Percentiles rank a stretch among this genome's conserved stretches.
These are phyloP conservation scores for Smittium culicis DNA, from an alignment of 371 early-diverging fungal species.

Conservation along the genomic window DNA sequence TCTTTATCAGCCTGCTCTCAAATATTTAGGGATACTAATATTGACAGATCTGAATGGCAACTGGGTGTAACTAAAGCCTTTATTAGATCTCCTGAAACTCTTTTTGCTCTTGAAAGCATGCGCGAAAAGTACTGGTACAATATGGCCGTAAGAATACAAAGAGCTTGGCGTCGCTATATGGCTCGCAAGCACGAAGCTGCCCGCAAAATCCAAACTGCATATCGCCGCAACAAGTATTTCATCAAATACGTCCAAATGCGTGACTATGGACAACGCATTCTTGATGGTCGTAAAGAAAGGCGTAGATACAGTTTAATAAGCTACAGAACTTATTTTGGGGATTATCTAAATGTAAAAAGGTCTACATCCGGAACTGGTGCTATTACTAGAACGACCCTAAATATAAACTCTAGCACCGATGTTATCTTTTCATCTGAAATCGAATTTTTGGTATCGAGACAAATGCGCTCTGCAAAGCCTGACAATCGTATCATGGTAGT, in stretches of 20 bases:
- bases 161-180: constrained; percentile 73
- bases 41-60: constrained; percentile 87
- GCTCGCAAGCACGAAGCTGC: constrained; percentile 58
- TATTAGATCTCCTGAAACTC: constrained; percentile 88
- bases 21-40: constrained; percentile 73
- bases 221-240: constrained; percentile 77
- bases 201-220: constrained; percentile 62
- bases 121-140: constrained; percentile 93
- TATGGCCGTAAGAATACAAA: constrained; percentile 89
- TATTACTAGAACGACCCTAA: constrained; percentile 46
- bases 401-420: constrained; percentile 39
- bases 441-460: constrained; percentile 53
- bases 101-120: constrained; percentile 81
- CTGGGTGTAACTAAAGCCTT: constrained; percentile 86
- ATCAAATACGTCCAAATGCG: constrained; percentile 80
- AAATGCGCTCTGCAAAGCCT: constrained; percentile 63
- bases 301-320: constrained; percentile 73
- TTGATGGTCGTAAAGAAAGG: constrained; percentile 79
- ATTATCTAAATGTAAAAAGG: constrained; percentile 67
- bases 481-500: constrained; percentile 57
- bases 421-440: constrained; percentile 54
- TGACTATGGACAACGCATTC: constrained; percentile 82
- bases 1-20: constrained; percentile 48
- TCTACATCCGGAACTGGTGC: constrained; percentile 44
- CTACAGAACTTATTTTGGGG: constrained; percentile 76